Percentiles rank a stretch among this genome's conserved stretches.
Conservation (phyloP, 495 filamentous ascomycete species). For the Penicillium malachiteum region DNA sequence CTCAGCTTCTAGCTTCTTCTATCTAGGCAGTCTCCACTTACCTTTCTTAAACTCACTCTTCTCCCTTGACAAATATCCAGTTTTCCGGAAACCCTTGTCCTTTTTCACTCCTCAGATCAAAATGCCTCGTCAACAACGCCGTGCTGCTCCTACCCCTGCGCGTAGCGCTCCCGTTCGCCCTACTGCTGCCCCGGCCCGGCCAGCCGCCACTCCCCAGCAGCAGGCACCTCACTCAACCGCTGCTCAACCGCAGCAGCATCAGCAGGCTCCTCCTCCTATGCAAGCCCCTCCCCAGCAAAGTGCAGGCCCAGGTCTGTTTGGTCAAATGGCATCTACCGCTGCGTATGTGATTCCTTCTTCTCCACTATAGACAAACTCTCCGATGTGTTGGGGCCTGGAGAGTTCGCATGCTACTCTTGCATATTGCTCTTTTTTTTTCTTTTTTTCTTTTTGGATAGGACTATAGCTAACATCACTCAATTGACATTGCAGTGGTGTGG, state of each 20-base stretch:
- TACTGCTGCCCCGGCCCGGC: constrained; percentile 59
- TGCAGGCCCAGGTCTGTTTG: constrained; percentile 71
- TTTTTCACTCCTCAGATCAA: constrained; percentile 23
- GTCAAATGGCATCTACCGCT: constrained; percentile 83
- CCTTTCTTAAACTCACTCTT: constrained; percentile 13
- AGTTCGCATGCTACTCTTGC: too few species aligned
- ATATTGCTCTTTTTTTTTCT: too few species aligned
- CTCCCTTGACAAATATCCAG: constrained; percentile 28
- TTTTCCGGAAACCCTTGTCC: constrained; percentile 15
- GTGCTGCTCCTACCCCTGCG: constrained; percentile 53
- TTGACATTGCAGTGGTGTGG: constrained; percentile 79
- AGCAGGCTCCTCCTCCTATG: constrained; percentile 39
- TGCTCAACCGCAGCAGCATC: constrained; percentile 52
- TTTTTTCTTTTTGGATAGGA: not conserved
- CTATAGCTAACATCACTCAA: constrained; percentile 10
- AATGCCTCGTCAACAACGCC: constrained; percentile 81
- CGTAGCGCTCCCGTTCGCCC: constrained; percentile 66
- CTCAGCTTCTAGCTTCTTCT: constrained; percentile 16
- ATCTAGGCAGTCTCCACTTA: constrained; percentile 13
- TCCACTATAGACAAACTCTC: too few species aligned
- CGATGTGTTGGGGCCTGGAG: too few species aligned
- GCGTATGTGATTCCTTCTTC: constrained; percentile 54
- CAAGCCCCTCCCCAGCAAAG: constrained; percentile 53
- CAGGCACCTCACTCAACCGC: constrained; percentile 62
- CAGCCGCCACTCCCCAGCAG: constrained; percentile 56